Evolutionary conservation across 2,329 filamentous ascomycete species (phyloP).

Genomic region (Arthrobotrys entomopaga): DNA sequence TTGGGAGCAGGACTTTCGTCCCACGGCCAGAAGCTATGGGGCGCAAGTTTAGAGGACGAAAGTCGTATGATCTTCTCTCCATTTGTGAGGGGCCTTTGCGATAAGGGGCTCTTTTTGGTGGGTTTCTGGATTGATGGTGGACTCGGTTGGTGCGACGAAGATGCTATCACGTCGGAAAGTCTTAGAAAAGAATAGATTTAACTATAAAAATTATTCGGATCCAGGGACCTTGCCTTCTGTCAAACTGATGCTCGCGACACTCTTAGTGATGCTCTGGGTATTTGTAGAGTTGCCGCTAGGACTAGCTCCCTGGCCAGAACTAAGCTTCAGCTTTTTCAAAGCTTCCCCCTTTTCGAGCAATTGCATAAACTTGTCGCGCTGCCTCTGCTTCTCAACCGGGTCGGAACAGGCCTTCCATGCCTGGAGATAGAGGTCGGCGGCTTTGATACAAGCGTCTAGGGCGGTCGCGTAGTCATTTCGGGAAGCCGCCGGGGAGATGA

Average conservation of each 20-base stretch:
- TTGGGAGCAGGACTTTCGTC: slow-evolving; percentile 69
- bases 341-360: slow-evolving; percentile 40
- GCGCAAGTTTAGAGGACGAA: slow-evolving; percentile 81
- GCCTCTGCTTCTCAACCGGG: slow-evolving; percentile 48
- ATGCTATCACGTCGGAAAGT: slow-evolving; percentile 9
- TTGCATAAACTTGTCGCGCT: slow-evolving; percentile 40
- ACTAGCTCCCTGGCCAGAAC: background rate
- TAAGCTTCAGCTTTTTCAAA: slow-evolving; percentile 36
- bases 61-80: slow-evolving; percentile 80
- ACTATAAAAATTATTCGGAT: background rate
- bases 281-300: background rate
- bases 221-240: slow-evolving; percentile 1
- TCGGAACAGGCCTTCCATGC: slow-evolving; percentile 41
- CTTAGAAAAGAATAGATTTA: no score
- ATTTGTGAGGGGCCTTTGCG: slow-evolving; percentile 69
- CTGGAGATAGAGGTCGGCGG: slow-evolving; percentile 45
- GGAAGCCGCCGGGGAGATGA: slow-evolving; percentile 49
- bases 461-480: slow-evolving; percentile 43
- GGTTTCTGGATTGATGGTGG: background rate
- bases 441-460: slow-evolving; percentile 46
- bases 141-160: slow-evolving; percentile 4
- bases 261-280: slow-evolving; percentile 25
- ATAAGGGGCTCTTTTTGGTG: slow-evolving; percentile 20
- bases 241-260: slow-evolving; percentile 21
- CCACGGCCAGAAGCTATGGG: slow-evolving; percentile 87